Evolutionary conservation across 1,284 basidiomycete species (phyloP).

Genomic region (Rhodotorula sp.): DNA sequence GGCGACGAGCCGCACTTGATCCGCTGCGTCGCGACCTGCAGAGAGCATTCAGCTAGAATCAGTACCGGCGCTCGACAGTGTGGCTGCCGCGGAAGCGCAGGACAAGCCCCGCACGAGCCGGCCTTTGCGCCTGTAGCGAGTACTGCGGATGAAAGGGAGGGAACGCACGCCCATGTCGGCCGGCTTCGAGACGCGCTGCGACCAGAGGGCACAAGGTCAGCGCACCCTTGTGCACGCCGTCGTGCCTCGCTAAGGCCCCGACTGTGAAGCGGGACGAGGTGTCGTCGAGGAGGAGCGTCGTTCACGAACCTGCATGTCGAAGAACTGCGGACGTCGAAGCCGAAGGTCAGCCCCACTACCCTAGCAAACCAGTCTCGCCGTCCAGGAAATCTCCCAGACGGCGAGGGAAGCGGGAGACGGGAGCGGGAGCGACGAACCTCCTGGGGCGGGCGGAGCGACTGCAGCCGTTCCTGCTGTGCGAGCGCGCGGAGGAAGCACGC

Average conservation of each 20-base stretch:
- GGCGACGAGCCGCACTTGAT: slow-evolving; percentile 16
- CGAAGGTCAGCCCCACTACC: neutral
- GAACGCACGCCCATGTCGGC: slow-evolving; percentile 33
- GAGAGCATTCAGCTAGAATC: neutral
- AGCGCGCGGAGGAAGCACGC: neutral
- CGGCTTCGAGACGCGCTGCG: slow-evolving; percentile 34
- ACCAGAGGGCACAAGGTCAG: neutral
- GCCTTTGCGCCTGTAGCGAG: no score
- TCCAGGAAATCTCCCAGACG: no score
- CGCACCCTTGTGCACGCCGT: no score
- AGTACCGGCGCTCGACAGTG: neutral
- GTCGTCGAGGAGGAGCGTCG: slow-evolving; percentile 53
- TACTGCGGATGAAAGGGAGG: no score
- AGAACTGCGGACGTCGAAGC: slow-evolving; percentile 27
- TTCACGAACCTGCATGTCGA: slow-evolving; percentile 47
- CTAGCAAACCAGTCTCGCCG: no score
- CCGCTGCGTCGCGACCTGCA: slow-evolving; percentile 18
- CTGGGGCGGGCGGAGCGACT: slow-evolving; percentile 33
- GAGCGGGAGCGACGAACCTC: slow-evolving; percentile 16
- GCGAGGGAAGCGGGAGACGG: neutral
- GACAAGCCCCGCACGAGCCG: no score
- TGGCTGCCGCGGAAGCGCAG: no score
- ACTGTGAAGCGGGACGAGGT: slow-evolving; percentile 47
- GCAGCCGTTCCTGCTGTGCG: slow-evolving; percentile 30
- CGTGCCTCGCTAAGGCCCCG: no score